Conservation (phyloP, 148 eudicot species). For the Dianthus caryophyllus region DNA sequence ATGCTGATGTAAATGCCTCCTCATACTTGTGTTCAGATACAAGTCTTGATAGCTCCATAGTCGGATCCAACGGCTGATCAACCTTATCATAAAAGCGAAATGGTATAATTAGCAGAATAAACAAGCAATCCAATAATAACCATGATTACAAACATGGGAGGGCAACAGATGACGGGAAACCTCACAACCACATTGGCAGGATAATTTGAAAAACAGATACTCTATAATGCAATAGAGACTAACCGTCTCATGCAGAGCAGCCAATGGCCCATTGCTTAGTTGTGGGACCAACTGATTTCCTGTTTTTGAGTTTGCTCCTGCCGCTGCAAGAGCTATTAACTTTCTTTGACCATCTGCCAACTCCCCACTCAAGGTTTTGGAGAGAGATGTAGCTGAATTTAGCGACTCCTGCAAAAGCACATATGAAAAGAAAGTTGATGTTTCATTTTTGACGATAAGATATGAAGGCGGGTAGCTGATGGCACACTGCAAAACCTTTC, state of each 20-base stretch:
- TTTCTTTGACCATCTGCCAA: constrained; percentile 87
- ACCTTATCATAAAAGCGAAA: constrained; percentile 46
- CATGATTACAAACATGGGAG: background rate
- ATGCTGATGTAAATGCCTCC: constrained; percentile 89
- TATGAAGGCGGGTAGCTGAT: background rate
- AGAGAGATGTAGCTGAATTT: constrained; percentile 73
- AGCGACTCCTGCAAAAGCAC: constrained; percentile 59
- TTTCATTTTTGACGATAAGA: background rate
- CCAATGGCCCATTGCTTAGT: constrained; percentile 75
- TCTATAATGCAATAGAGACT: constrained; percentile 7
- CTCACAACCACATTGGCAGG: background rate
- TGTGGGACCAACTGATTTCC: constrained; percentile 59
- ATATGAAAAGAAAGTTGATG: background rate
- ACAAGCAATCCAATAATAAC: constrained; percentile 1
- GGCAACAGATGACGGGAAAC: background rate
- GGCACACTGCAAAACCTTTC: background rate
- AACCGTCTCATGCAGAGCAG: constrained; percentile 80
- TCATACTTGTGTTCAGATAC: constrained; percentile 76
- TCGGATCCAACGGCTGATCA: constrained; percentile 85
- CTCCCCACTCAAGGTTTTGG: constrained; percentile 69
- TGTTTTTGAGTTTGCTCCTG: constrained; percentile 64
- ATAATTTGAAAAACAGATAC: background rate
- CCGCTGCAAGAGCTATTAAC: constrained; percentile 68
- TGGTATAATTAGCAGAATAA: constrained; percentile 1
- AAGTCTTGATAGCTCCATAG: constrained; percentile 73